A percentile compares a stretch with the other conserved stretches of the same genome.
These are phyloP conservation scores for Clonostachys rosea DNA, from an alignment of 2,329 filamentous ascomycete genomes.

Conservation along the genomic window DNA sequence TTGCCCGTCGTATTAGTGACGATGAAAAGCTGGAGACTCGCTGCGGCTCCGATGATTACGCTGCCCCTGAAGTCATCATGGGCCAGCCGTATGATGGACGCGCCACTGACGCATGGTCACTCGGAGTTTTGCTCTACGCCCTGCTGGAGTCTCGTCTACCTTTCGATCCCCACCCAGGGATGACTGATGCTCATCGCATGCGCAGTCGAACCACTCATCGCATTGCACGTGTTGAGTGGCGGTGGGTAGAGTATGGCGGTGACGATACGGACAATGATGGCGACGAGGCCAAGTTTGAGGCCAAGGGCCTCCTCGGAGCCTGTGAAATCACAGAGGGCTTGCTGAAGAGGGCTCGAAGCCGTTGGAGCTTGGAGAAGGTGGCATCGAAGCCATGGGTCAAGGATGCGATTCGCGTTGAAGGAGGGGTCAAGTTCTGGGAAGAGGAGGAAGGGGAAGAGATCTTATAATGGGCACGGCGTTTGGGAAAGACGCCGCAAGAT, in stretches of 20 bases:
- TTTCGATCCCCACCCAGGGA: slow-evolving; percentile 83
- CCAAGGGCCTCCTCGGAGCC: slow-evolving; percentile 66
- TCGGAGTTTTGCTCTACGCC: slow-evolving; percentile 90
- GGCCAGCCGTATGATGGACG: slow-evolving; percentile 92
- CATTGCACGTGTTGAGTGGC: slow-evolving; percentile 95
- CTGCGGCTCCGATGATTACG: slow-evolving; percentile 96
- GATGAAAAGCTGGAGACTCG: slow-evolving; percentile 88
- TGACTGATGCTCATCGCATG: slow-evolving; percentile 71
- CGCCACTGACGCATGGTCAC: slow-evolving; percentile 88
- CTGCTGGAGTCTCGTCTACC: slow-evolving; percentile 89
- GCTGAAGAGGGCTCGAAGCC: slow-evolving; percentile 74
- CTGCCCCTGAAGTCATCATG: slow-evolving; percentile 92
- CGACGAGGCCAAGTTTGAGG: slow-evolving; percentile 54
- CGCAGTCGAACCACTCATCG: slow-evolving; percentile 81
- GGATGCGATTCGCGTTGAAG: slow-evolving; percentile 65
- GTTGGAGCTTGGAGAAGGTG: slow-evolving; percentile 73
- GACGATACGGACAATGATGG: slow-evolving; percentile 83
- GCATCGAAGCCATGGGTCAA: slow-evolving; percentile 71
- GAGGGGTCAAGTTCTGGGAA: slow-evolving; percentile 54
- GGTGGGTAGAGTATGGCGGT: slow-evolving; percentile 82
- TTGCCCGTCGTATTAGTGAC: slow-evolving; percentile 73
- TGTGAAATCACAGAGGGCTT: slow-evolving; percentile 79
- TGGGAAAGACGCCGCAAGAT: background rate
- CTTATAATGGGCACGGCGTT: background rate
- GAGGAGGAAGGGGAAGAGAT: slow-evolving; percentile 54